Evolutionary conservation across 164 flowering plant species (phyloP), one percentile per base, ranked within the genome.

Genomic region (Vitis labrusca): DNA sequence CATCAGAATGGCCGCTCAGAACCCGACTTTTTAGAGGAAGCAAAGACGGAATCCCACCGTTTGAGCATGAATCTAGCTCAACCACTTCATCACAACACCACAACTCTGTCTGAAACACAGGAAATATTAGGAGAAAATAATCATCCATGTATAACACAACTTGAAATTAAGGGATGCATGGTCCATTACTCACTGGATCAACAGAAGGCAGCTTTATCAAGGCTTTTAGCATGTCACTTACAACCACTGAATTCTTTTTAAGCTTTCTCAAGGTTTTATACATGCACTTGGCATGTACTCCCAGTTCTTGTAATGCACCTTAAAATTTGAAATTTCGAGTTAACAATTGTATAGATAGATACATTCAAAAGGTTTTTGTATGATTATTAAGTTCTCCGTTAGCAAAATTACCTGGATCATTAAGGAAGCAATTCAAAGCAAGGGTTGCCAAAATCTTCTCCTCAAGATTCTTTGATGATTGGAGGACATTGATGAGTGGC

Each of bases 1-100:
- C 96, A 81, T 91, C 93, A 61, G 89, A 79, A 77, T 91, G 93
- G 75, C 91, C 78, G 76, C 91, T 91, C 57, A 87, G 70, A 56
- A 89, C 32, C 50, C 79, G 78, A 47, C 85, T 82, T 65, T 80
- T 85, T 9, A 79, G 50, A 73, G 85, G 78, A 75, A 86, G 69
- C 86, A 91, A 66, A 62, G 85, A 80, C 50, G 86, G 73, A 68
- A 87, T 81, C 64, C 89, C 91, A 8, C 91, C 89, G 59, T 85
- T 91, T 68, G 73, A 17, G 71, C 78, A 63, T 32, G 81, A 72
- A 72, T 89, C 91, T 61, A 87, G 9, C 71, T 83, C 91, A 52
- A 61, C 76, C 37, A 74, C 79, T 73, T 84, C 88, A 69, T 78
- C 62, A 70, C 83, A 83, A 59, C 79, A 76, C 96, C 96, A 91